Conservation (phyloP, 306 rosid species). For the Oxytropis ochrocephala region DNA sequence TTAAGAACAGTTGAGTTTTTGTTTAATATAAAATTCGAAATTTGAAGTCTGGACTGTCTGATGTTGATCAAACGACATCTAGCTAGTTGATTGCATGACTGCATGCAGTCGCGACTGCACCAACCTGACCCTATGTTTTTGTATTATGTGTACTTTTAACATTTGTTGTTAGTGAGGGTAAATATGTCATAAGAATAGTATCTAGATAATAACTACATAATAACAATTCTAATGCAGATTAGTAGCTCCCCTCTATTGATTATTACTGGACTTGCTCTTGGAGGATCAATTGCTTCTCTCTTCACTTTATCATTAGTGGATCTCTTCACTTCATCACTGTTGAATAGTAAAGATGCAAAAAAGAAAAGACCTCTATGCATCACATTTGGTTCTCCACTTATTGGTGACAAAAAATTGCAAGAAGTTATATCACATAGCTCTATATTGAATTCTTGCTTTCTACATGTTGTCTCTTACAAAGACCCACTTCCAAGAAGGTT, state of each 20-base stretch:
- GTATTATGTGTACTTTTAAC: neutral
- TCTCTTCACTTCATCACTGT: conserved; percentile 53
- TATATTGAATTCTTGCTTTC: conserved; percentile 61
- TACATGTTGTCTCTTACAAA: conserved; percentile 40
- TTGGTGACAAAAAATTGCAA: conserved; percentile 40
- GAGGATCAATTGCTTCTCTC: conserved; percentile 71
- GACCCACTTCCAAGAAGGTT: conserved; percentile 39
- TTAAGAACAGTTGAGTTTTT: no score
- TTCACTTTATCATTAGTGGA: conserved; percentile 60
- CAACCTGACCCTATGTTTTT: no score
- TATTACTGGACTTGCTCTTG: conserved; percentile 51
- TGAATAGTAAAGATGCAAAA: conserved; percentile 24
- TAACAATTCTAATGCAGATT: conserved; percentile 21
- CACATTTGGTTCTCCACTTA: conserved; percentile 69
- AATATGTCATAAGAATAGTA: neutral
- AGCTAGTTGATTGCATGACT: no score
- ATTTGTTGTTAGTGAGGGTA: neutral
- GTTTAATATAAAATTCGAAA: no score
- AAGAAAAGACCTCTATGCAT: conserved; percentile 57
- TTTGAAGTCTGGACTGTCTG: no score
- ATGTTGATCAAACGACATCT: no score
- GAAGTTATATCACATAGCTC: conserved; percentile 35
- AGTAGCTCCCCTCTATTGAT: conserved; percentile 20
- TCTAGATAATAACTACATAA: neutral
- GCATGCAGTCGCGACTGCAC: no score